phyloP scores from a whole-genome alignment of 331 rosid genomes.

The Quercus tomentella region DNA sequence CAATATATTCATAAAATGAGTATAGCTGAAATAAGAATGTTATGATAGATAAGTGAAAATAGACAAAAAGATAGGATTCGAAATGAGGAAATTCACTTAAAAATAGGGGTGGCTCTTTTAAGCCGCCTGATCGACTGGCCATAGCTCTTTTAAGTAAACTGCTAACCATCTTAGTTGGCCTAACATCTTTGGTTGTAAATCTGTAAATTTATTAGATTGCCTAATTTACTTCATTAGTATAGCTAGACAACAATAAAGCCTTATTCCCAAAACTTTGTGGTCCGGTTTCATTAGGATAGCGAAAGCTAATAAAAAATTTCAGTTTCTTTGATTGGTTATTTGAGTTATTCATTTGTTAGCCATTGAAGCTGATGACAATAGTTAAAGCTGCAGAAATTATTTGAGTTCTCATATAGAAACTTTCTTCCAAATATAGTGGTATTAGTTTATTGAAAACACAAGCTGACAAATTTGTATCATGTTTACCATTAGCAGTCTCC shows the following conservation, averaged over 20 bases:
- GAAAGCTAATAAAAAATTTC: not conserved
- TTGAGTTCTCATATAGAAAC: not conserved
- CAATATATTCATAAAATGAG: too few species aligned
- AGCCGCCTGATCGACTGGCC: not conserved
- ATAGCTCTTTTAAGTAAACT: too few species aligned
- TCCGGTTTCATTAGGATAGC: too few species aligned
- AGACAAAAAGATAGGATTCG: too few species aligned
- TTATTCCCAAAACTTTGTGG: too few species aligned
- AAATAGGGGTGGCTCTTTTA: too few species aligned
- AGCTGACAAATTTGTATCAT: not conserved
- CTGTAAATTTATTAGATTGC: not conserved
- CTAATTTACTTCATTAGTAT: not conserved
- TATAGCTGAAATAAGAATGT: too few species aligned
- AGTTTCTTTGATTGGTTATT: not conserved
- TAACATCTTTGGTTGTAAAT: not conserved
- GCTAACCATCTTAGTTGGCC: not conserved
- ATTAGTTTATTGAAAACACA: not conserved
- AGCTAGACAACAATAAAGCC: too few species aligned
- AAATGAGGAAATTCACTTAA: too few species aligned
- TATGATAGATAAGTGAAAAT: too few species aligned
- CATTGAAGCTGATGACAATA: not conserved
- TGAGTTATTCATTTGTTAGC: not conserved
- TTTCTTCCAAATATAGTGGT: not conserved
- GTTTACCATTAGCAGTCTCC: not conserved
- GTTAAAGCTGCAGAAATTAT: not conserved